Conservation (phyloP, 192 early-diverging fungal genomes). For the Globomyces pollinis-pini region DNA sequence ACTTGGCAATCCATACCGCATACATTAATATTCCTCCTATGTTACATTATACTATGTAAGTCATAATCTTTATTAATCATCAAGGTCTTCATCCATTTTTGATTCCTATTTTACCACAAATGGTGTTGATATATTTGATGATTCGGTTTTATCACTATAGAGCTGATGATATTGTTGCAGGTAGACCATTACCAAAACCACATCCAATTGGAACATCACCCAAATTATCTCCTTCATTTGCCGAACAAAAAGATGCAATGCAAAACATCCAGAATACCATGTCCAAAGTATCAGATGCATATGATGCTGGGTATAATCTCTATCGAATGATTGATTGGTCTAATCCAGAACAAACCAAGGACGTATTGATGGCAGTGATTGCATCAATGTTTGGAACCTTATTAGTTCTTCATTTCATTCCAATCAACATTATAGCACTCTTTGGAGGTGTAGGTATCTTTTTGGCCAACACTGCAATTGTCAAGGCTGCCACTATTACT, state of each 20-base stretch:
- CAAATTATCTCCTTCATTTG: neutral
- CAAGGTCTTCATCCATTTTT: slow-evolving; percentile 5
- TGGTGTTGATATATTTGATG: slow-evolving; percentile 10
- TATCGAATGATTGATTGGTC: slow-evolving; percentile 29
- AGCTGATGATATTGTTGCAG: slow-evolving; percentile 9
- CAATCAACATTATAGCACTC: slow-evolving; percentile 25
- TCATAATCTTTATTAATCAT: neutral
- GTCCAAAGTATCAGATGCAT: slow-evolving; percentile 35
- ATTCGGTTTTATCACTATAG: slow-evolving; percentile 13
- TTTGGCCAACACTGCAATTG: slow-evolving; percentile 52
- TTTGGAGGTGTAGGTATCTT: slow-evolving; percentile 53
- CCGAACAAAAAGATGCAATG: slow-evolving; percentile 11
- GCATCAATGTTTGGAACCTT: slow-evolving; percentile 26
- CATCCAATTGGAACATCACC: slow-evolving; percentile 5
- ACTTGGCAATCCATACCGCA: slow-evolving; percentile 11
- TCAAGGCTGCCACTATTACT: slow-evolving; percentile 32
- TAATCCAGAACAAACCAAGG: slow-evolving; percentile 26
- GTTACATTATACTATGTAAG: slow-evolving; percentile 9
- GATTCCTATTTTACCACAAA: slow-evolving; percentile 7
- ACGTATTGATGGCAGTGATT: slow-evolving; percentile 17
- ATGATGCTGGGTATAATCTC: slow-evolving; percentile 25
- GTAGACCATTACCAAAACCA: slow-evolving; percentile 6
- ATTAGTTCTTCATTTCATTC: slow-evolving; percentile 22
- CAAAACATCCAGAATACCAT: slow-evolving; percentile 63
- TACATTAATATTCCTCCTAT: slow-evolving; percentile 4